A percentile compares a stretch with the other conserved stretches of the same genome.
Conservation (phyloP, 768 basidiomycete species). For the Russula earlei region DNA sequence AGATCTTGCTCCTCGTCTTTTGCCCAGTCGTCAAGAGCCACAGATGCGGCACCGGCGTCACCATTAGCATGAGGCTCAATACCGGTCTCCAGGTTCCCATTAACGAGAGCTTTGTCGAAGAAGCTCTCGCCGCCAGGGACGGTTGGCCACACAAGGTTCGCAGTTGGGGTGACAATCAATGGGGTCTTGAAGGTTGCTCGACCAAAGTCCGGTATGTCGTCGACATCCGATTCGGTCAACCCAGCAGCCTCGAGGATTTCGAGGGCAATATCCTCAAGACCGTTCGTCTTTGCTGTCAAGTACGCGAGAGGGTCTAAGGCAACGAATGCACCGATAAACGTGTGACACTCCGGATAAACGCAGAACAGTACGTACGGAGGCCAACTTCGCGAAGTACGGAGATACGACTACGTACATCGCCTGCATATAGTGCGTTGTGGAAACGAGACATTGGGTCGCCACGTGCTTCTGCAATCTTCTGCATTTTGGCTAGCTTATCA, state of each 20-base stretch:
- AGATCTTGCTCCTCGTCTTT: slow-evolving; percentile 62
- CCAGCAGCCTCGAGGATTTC: slow-evolving; percentile 89
- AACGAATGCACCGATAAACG: not conserved
- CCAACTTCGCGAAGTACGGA: slow-evolving; percentile 86
- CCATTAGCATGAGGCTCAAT: slow-evolving; percentile 66
- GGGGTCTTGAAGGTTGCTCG: slow-evolving; percentile 70
- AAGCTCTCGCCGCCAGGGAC: slow-evolving; percentile 78
- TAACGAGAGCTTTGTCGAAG: slow-evolving; percentile 91
- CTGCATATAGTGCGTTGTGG: slow-evolving; percentile 95
- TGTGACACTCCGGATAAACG: not conserved
- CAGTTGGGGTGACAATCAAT: slow-evolving; percentile 62
- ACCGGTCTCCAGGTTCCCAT: slow-evolving; percentile 62
- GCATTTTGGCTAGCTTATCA: slow-evolving; percentile 96
- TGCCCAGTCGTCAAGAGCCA: slow-evolving; percentile 79
- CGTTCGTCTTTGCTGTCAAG: slow-evolving; percentile 92
- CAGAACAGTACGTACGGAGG: slow-evolving; percentile 51
- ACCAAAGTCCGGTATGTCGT: slow-evolving; percentile 66
- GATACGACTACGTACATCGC: slow-evolving; percentile 79
- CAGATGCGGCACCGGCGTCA: slow-evolving; percentile 37
- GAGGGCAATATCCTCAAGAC: slow-evolving; percentile 76
- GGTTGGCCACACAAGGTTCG: slow-evolving; percentile 77
- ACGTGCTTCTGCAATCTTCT: slow-evolving; percentile 91
- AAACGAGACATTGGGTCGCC: slow-evolving; percentile 97
- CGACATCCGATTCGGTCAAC: slow-evolving; percentile 78
- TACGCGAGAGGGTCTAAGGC: slow-evolving; percentile 85